These are phyloP conservation scores for Penicillium pancosmium DNA, from an alignment of 495 filamentous ascomycete species.

Conservation along the genomic window DNA sequence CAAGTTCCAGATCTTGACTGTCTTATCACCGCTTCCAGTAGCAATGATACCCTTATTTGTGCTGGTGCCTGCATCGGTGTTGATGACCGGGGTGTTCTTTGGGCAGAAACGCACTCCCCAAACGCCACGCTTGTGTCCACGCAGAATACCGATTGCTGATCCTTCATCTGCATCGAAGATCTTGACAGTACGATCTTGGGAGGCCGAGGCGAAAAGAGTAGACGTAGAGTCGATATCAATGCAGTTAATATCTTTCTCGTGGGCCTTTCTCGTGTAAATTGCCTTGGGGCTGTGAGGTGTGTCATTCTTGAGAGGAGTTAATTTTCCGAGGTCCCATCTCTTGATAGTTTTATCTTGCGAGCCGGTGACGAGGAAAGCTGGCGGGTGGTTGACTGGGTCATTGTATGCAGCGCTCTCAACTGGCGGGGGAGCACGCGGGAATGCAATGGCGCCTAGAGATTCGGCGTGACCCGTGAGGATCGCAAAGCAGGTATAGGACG, in stretches of 20 bases:
- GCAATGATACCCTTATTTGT: constrained; percentile 71
- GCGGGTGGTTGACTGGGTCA: constrained; percentile 76
- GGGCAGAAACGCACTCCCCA: constrained; percentile 94
- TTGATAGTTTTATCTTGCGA: constrained; percentile 96
- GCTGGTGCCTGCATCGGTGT: constrained; percentile 62
- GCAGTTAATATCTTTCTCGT: constrained; percentile 99
- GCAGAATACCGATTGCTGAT: constrained; percentile 84
- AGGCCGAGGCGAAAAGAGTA: constrained; percentile 86
- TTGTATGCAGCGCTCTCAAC: constrained; percentile 62
- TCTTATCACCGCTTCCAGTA: constrained; percentile 93
- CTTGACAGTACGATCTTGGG: constrained; percentile 94
- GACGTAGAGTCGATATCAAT: constrained; percentile 73
- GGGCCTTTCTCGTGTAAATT: constrained; percentile 84
- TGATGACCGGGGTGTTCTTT: constrained; percentile 71
- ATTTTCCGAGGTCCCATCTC: constrained; percentile 72
- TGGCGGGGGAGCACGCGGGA: constrained; percentile 69
- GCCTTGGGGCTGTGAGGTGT: constrained; percentile 55
- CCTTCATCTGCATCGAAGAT: constrained; percentile 91
- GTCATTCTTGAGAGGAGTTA: constrained; percentile 37
- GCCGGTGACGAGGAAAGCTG: constrained; percentile 82
- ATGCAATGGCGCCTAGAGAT: constrained; percentile 87
- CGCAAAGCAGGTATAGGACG: constrained; percentile 76
- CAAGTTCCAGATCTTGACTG: constrained; percentile 92
- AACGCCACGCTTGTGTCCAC: constrained; percentile 90
- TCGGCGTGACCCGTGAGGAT: constrained; percentile 90